phyloP scores from a whole-genome alignment of 2,329 filamentous ascomycete species.

The Colletotrichum endophyticum region DNA sequence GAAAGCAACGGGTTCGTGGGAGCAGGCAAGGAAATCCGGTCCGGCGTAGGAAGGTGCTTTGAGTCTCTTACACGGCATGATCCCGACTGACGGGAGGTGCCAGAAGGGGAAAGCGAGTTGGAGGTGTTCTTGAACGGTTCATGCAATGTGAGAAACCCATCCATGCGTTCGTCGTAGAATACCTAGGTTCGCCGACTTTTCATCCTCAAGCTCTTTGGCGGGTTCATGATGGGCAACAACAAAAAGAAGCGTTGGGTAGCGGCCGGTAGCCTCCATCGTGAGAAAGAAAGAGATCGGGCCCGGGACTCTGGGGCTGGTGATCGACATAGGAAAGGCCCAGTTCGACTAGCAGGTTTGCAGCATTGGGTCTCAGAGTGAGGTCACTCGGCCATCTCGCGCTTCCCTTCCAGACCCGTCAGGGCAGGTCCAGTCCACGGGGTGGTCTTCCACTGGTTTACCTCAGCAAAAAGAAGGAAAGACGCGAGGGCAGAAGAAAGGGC shows the following conservation, averaged over 20 bases:
- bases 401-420: background rate
- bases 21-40: background rate
- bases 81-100: background rate
- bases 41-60: background rate
- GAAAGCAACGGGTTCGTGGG: background rate
- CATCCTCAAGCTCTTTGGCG: background rate
- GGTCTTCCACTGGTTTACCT: background rate
- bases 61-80: background rate
- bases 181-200: background rate
- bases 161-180: background rate
- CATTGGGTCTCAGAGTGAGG: constrained; percentile 11
- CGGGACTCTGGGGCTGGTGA: background rate
- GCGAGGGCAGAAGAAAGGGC: background rate
- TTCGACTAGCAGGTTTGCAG: constrained; percentile 5
- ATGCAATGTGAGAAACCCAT: background rate
- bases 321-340: constrained; percentile 5
- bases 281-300: background rate
- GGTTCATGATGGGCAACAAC: background rate
- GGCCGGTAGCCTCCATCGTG: background rate
- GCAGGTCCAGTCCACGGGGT: background rate
- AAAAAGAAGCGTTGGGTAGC: background rate
- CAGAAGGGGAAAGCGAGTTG: background rate
- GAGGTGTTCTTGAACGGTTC: background rate
- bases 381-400: background rate
- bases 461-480: background rate